Conservation (phyloP, 805 yeast genomes). For the Nakazawaea sp. region DNA sequence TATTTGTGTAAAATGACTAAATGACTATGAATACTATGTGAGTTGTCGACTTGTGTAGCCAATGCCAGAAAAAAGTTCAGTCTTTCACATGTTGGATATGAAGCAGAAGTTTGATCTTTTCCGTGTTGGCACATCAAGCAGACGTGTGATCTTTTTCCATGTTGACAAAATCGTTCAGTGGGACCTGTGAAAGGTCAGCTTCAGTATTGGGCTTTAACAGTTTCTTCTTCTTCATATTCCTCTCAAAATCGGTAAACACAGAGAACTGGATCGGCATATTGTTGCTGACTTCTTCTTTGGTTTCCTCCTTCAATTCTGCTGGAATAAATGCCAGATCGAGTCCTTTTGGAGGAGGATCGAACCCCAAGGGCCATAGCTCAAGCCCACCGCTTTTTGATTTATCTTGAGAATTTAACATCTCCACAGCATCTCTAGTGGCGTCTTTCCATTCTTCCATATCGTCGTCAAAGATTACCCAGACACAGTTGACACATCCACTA, state of each 20-base stretch:
- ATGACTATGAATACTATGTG: too few species aligned
- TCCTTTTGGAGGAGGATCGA: conserved; percentile 47
- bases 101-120: too few species aligned
- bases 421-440: conserved; percentile 51
- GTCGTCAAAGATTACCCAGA: conserved; percentile 89
- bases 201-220: too few species aligned
- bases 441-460: conserved; percentile 80
- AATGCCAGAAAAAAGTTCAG: too few species aligned
- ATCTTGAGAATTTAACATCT: conserved; percentile 23
- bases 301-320: conserved; percentile 21
- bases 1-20: too few species aligned
- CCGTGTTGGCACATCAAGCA: too few species aligned
- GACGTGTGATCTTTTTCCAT: too few species aligned
- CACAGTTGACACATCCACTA: conserved; percentile 96
- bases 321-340: conserved; percentile 39
- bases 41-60: too few species aligned
- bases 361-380: conserved; percentile 58
- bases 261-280: conserved; percentile 69
- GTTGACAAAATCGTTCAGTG: too few species aligned
- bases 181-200: too few species aligned
- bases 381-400: conserved; percentile 29
- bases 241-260: conserved; percentile 82
- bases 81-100: too few species aligned
- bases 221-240: conserved; percentile 41
- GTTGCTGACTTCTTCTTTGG: conserved; percentile 27